Evolutionary conservation across 2,329 filamentous ascomycete genomes (phyloP).

Genomic region (Chaetomiaceae sp.): DNA sequence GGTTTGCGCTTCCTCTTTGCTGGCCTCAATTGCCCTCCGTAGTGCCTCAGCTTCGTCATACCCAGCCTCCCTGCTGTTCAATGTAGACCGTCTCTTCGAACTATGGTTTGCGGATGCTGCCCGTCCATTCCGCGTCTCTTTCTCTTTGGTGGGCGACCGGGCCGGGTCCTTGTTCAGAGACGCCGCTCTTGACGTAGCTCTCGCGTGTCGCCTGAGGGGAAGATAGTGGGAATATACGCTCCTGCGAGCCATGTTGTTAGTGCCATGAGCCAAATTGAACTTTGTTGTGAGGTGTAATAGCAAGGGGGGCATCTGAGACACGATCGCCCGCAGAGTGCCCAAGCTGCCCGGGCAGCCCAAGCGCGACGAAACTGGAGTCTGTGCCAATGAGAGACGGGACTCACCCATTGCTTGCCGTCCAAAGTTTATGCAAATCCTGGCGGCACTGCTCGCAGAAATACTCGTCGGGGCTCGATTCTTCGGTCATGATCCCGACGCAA

Average conservation of each 20-base stretch:
- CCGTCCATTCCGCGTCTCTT: constrained; percentile 52
- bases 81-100: constrained; percentile 85
- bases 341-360: constrained; percentile 24
- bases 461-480: constrained; percentile 87
- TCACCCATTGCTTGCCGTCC: constrained; percentile 78
- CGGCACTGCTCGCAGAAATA: constrained; percentile 97
- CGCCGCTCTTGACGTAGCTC: constrained; percentile 55
- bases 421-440: constrained; percentile 84
- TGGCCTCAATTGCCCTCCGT: constrained; percentile 86
- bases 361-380: constrained; percentile 5
- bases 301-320: constrained; percentile 18
- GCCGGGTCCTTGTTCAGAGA: constrained; percentile 61
- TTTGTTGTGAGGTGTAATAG: background rate
- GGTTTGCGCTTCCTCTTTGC: constrained; percentile 69
- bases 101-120: constrained; percentile 48
- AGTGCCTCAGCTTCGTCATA: constrained; percentile 94
- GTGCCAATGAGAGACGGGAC: constrained; percentile 34
- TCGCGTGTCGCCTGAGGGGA: constrained; percentile 53
- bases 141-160: constrained; percentile 47
- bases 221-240: constrained; percentile 64
- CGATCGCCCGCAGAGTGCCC: constrained; percentile 26
- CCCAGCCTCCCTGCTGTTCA: constrained; percentile 92
- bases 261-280: constrained; percentile 13
- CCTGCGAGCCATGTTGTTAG: constrained; percentile 43
- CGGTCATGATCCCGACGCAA: constrained; percentile 94